These are phyloP conservation scores for Colletotrichum magnum DNA, from an alignment of 2,329 filamentous ascomycete genomes.

Conservation along the genomic window DNA sequence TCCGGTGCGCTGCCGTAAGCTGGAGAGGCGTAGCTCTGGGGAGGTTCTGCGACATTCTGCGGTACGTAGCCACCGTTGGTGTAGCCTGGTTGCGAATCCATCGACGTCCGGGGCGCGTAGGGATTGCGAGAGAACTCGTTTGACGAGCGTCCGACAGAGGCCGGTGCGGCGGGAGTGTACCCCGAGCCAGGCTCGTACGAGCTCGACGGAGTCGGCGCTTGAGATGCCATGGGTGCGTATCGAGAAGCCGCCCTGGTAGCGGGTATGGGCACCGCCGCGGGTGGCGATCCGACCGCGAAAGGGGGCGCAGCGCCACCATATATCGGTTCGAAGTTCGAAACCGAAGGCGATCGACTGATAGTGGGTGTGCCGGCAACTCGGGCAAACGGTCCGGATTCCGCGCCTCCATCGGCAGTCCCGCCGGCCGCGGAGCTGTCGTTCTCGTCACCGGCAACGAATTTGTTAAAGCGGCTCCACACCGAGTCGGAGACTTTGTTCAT, in stretches of 20 bases:
- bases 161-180: conserved; percentile 45
- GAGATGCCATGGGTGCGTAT: conserved; percentile 60
- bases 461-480: conserved; percentile 94
- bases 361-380: conserved; percentile 82
- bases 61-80: conserved; percentile 49
- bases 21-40: conserved; percentile 48
- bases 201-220: conserved; percentile 45
- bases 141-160: conserved; percentile 45
- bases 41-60: conserved; percentile 46
- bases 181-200: conserved; percentile 44
- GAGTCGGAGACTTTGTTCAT: conserved; percentile 96
- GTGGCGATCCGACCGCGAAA: conserved; percentile 48
- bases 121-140: conserved; percentile 48
- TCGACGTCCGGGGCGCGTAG: conserved; percentile 55
- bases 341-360: conserved; percentile 81
- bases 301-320: conserved; percentile 71
- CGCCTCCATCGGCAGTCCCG: conserved; percentile 67
- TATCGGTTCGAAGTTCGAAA: conserved; percentile 75
- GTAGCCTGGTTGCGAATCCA: conserved; percentile 55
- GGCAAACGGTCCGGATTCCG: conserved; percentile 83
- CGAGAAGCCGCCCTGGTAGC: conserved; percentile 64
- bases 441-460: conserved; percentile 95
- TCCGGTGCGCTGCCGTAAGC: conserved; percentile 13
- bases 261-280: conserved; percentile 52
- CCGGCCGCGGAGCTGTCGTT: conserved; percentile 74